These are phyloP conservation scores for Penicillium coprophilum DNA, from an alignment of 495 filamentous ascomycete species.

Conservation along the genomic window DNA sequence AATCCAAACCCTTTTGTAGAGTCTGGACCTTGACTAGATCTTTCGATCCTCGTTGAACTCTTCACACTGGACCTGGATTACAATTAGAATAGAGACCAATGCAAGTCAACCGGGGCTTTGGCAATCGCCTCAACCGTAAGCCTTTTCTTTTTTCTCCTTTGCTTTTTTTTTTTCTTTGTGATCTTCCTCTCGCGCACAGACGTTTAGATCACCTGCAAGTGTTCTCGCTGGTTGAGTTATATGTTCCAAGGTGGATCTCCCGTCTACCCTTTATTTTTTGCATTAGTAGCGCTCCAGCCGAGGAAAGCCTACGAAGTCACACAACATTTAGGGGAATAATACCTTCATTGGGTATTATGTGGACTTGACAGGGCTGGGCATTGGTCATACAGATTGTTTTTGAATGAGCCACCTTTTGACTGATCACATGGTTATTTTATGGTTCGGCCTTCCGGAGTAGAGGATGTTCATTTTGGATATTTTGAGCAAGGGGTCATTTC, in stretches of 20 bases:
- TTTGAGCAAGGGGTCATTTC: not conserved
- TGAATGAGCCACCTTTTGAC: not conserved
- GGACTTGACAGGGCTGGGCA: not conserved
- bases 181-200: constrained; percentile 1
- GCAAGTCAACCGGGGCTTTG: constrained; percentile 5
- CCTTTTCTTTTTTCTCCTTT: not conserved
- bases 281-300: constrained; percentile 4
- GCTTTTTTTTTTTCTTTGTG: not conserved
- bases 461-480: not conserved
- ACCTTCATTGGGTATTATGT: not conserved
- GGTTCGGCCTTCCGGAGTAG: not conserved
- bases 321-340: not conserved
- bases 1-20: not conserved
- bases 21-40: constrained; percentile 2
- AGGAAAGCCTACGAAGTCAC: not conserved
- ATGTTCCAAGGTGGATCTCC: not conserved
- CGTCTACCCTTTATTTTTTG: constrained; percentile 3
- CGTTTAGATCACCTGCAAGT: constrained; percentile 7
- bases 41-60: not conserved
- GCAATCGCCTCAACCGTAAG: not conserved
- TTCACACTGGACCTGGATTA: not conserved
- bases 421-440: not conserved
- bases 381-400: not conserved
- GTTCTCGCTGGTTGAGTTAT: not conserved
- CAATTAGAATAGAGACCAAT: constrained; percentile 6